Evolutionary conservation across 306 rosid species (phyloP).

Genomic region (Phaseolus lunatus): DNA sequence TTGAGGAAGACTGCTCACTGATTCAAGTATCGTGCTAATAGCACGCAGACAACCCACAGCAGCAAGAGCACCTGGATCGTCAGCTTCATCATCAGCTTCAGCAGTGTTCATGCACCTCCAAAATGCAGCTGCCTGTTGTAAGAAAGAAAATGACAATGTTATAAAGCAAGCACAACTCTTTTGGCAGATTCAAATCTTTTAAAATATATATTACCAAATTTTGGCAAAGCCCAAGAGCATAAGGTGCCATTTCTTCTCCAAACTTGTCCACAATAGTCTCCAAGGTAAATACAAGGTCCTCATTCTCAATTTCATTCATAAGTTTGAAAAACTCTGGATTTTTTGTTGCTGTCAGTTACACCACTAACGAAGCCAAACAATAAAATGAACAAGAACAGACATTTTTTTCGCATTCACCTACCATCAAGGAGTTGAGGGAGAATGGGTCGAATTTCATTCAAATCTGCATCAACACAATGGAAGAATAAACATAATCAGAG

Average conservation of each 20-base stretch:
- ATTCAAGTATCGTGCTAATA: constrained; percentile 93
- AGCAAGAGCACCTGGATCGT: constrained; percentile 93
- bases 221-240: constrained; percentile 93
- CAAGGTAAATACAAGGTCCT: constrained; percentile 94
- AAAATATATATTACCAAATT: constrained; percentile 69
- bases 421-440: constrained; percentile 97
- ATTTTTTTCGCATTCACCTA: constrained; percentile 50
- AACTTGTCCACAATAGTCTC: constrained; percentile 98
- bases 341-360: constrained; percentile 7
- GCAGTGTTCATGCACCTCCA: constrained; percentile 97
- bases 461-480: constrained; percentile 62
- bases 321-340: constrained; percentile 92
- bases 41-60: constrained; percentile 98
- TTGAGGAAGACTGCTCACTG: constrained; percentile 96
- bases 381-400: not conserved
- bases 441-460: constrained; percentile 90
- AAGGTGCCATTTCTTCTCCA: constrained; percentile 99
- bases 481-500: not conserved
- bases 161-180: constrained; percentile 22
- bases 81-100: constrained; percentile 88
- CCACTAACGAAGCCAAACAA: constrained; percentile 38
- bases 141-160: not conserved
- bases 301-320: constrained; percentile 97
- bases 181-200: not conserved
- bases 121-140: constrained; percentile 80